These are phyloP conservation scores for Clarireedia homoeocarpa DNA, from an alignment of 2,329 filamentous ascomycete genomes.

Conservation along the genomic window DNA sequence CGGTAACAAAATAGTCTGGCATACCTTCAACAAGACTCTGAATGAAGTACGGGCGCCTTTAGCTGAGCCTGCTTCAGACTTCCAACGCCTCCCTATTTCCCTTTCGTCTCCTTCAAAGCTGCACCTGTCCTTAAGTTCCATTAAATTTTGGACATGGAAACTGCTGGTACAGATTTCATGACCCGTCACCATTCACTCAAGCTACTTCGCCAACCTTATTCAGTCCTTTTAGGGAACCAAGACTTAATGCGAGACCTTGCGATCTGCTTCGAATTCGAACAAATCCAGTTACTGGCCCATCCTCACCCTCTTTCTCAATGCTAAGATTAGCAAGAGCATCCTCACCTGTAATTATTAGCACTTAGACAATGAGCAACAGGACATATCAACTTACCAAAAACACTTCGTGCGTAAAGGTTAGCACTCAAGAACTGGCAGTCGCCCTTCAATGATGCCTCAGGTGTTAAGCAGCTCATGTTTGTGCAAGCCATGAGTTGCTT, in stretches of 20 bases:
- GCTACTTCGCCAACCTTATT: slow-evolving; percentile 58
- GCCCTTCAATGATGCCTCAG: slow-evolving; percentile 90
- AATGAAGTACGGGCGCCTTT: slow-evolving; percentile 13
- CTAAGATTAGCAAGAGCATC: slow-evolving; percentile 95
- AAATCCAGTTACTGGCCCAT: slow-evolving; percentile 93
- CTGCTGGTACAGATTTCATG: slow-evolving; percentile 2
- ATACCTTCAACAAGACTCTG: slow-evolving; percentile 3
- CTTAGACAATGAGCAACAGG: neutral
- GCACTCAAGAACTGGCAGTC: slow-evolving; percentile 98
- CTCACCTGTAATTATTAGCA: slow-evolving; percentile 59
- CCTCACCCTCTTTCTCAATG: slow-evolving; percentile 94
- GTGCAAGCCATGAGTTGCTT: slow-evolving; percentile 94
- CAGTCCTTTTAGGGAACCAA: slow-evolving; percentile 89
- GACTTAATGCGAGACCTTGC: slow-evolving; percentile 85
- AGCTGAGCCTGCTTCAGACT: slow-evolving; percentile 11
- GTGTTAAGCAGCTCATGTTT: slow-evolving; percentile 97
- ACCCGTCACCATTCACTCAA: slow-evolving; percentile 15
- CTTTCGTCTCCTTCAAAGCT: slow-evolving; percentile 12
- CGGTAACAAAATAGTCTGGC: slow-evolving; percentile 3
- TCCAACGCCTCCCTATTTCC: slow-evolving; percentile 5
- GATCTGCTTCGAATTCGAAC: slow-evolving; percentile 96
- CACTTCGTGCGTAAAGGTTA: slow-evolving; percentile 91
- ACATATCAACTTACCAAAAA: slow-evolving; percentile 72
- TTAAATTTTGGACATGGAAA: slow-evolving; percentile 3
- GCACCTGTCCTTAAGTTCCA: slow-evolving; percentile 10